phyloP scores from a whole-genome alignment of 225 moss, liverwort and hornwort genomes.

The Ulota crispa region DNA sequence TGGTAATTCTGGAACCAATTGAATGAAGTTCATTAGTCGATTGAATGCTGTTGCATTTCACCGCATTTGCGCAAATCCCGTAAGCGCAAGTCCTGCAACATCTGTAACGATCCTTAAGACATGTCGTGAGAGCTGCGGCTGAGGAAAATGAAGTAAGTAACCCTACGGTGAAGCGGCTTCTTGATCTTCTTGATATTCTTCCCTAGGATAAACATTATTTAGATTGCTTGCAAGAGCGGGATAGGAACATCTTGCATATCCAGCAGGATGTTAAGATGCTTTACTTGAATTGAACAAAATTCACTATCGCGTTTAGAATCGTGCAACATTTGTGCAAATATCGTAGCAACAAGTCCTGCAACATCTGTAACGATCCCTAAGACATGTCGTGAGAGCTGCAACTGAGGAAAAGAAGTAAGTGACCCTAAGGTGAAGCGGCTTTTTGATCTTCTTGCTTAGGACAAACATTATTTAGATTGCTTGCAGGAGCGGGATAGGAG shows the following conservation, averaged over 20 bases:
- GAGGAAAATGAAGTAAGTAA: background rate
- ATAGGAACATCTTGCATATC: background rate
- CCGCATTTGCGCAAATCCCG: background rate
- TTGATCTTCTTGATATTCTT: background rate
- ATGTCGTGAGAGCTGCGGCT: background rate
- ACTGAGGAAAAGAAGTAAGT: background rate
- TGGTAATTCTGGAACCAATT: background rate
- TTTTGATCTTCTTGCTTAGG: background rate
- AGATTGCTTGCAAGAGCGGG: background rate
- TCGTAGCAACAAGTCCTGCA: too few relatives aligned
- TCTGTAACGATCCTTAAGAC: background rate
- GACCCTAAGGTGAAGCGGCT: background rate
- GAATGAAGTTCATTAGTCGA: background rate
- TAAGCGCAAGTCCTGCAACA: background rate
- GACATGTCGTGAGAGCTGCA: background rate
- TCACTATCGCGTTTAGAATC: background rate
- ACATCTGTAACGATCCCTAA: background rate
- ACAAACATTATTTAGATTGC: background rate
- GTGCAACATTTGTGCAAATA: background rate
- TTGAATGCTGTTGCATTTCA: background rate
- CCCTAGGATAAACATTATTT: background rate
- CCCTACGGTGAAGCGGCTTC: background rate
- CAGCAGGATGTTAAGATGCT: background rate
- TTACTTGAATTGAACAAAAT: background rate
- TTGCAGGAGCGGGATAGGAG: background rate